Conservation (phyloP, 495 filamentous ascomycete genomes). For the Penicillium egyptiacum region DNA sequence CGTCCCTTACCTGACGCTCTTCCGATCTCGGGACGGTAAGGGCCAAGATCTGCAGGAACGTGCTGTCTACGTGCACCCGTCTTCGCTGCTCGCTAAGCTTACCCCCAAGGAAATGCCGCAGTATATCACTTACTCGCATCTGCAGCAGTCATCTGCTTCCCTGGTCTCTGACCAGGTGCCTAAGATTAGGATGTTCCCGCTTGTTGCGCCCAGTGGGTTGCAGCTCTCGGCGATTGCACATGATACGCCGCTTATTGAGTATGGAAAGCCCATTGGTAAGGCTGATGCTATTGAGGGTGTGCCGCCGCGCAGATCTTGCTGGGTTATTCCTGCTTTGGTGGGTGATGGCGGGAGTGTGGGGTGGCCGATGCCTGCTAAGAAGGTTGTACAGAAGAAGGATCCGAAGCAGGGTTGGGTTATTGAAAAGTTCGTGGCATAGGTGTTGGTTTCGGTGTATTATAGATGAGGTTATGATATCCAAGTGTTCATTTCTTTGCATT, state of each 20-base stretch:
- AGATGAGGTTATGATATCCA: constrained; percentile 33
- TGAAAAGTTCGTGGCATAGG: constrained; percentile 54
- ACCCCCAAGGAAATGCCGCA: constrained; percentile 74
- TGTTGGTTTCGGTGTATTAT: constrained; percentile 19
- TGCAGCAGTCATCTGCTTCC: constrained; percentile 65
- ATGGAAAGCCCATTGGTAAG: constrained; percentile 88
- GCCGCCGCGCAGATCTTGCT: constrained; percentile 65
- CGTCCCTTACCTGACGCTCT: constrained; percentile 86
- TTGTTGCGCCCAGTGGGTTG: constrained; percentile 71
- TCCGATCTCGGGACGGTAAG: constrained; percentile 60
- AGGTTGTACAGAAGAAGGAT: constrained; percentile 76
- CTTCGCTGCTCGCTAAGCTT: constrained; percentile 71
- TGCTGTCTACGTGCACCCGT: constrained; percentile 82
- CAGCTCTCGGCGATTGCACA: constrained; percentile 80
- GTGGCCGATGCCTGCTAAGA: constrained; percentile 82
- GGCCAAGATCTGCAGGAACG: constrained; percentile 51
- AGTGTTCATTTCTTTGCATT: constrained; percentile 19
- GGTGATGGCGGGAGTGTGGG: constrained; percentile 67
- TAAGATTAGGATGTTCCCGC: constrained; percentile 84
- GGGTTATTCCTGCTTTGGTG: constrained; percentile 73
- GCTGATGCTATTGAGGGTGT: constrained; percentile 59
- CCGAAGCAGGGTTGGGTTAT: constrained; percentile 73
- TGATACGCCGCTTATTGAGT: constrained; percentile 79
- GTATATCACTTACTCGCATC: constrained; percentile 83
- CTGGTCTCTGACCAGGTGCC: constrained; percentile 52